Evolutionary conservation across 2,329 filamentous ascomycete genomes (phyloP), one percentile per base, ranked within the genome.

Genomic region (Fusarium aywerte): DNA sequence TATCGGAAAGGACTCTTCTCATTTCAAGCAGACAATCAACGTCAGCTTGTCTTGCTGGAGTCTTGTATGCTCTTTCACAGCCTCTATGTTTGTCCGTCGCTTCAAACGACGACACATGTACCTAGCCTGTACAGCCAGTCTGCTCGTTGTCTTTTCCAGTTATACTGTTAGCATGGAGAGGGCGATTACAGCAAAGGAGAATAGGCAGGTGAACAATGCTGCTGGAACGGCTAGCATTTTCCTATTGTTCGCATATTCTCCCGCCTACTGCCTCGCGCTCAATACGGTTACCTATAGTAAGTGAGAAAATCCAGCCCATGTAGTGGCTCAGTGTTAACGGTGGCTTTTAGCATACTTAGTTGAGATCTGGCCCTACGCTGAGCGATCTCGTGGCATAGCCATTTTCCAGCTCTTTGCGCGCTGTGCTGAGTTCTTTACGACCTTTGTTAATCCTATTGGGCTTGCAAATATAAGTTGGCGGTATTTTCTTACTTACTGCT

Each of bases 401-500:
- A 23, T 45, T 7, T 45, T 45, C 29, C 43, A 45, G 10, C 43
- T 45, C 18, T 45, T 45, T n/a, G 9, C 43, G 10, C 43, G 43
- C 6, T 45, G 27, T 21, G 43, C 43, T 1, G 29, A 45, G 43
- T 45, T 45, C 4, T 45, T 45, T 3, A 45, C 27, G 0, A 45
- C 43, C 15, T 45, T 45, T 16, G 43, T 16, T 1, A 45, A 45
- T 2, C 43, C 43, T 6, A 45, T 45, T 3, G 43, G 27, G 3
- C 43, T 45, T 7, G 15, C 15, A 3, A 45, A 32, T 2, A 45
- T 45, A 45, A 45, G 43, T 4, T 45, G 43, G 43, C 43, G 43
- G 5, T 45, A 45, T 12, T 45, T 45, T 9, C 4, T 45, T 0
- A 32, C 15, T 2, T 45, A 45, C 10, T 60, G 80, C 81, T 0